A percentile compares a stretch with the other conserved stretches of the same genome.
phyloP scores from a whole-genome alignment of 2,329 filamentous ascomycete species.

The Coccinonectria pachysandricola region DNA sequence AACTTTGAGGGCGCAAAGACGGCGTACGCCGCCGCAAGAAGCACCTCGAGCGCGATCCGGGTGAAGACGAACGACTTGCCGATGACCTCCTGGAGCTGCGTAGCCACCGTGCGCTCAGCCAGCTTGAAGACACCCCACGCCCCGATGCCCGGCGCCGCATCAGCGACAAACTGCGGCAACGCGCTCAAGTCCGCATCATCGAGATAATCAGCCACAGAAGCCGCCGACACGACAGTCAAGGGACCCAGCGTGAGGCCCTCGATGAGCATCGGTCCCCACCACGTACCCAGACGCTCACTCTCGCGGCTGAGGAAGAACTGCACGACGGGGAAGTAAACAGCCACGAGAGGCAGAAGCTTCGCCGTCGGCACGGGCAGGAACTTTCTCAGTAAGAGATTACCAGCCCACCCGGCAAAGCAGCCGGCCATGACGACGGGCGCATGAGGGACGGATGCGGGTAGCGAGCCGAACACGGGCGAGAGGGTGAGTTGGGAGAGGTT shows the following conservation, averaged over 20 bases:
- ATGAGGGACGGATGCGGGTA: constrained; percentile 67
- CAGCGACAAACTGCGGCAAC: constrained; percentile 46
- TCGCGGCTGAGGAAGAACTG: constrained; percentile 62
- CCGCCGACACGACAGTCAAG: constrained; percentile 52
- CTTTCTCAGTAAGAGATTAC: constrained; percentile 43
- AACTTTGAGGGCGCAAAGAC: constrained; percentile 58
- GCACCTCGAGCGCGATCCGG: constrained; percentile 60
- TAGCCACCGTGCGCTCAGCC: constrained; percentile 31
- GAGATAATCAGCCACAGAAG: constrained; percentile 53
- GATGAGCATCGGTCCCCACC: constrained; percentile 64
- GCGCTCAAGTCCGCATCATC: constrained; percentile 48
- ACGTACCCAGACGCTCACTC: constrained; percentile 56
- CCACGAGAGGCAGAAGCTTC: constrained; percentile 58
- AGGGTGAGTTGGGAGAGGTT: constrained; percentile 66
- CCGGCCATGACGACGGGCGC: constrained; percentile 53
- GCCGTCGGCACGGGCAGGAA: constrained; percentile 38
- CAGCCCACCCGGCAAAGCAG: constrained; percentile 62
- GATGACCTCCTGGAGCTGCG: constrained; percentile 38
- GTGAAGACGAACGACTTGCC: constrained; percentile 56
- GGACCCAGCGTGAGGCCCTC: constrained; percentile 66
- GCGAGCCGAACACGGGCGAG: constrained; percentile 79
- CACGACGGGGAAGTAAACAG: constrained; percentile 61
- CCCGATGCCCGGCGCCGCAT: constrained; percentile 54
- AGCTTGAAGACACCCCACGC: constrained; percentile 56
- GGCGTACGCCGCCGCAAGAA: constrained; percentile 55